Evolutionary conservation across 1,284 basidiomycete species (phyloP).

Genomic region (Leccinum pallidistipes): DNA sequence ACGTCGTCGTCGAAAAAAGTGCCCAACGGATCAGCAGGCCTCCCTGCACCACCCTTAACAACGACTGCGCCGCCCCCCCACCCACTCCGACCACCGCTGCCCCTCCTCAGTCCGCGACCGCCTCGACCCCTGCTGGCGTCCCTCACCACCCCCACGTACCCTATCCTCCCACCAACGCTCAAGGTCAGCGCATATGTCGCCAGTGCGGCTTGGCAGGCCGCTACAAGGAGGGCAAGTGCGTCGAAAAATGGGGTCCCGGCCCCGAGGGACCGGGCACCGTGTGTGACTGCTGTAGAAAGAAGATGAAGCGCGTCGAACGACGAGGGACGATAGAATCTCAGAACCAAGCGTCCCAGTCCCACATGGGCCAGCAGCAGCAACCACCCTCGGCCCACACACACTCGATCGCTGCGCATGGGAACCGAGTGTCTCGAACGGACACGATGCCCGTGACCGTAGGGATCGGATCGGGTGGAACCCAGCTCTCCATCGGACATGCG

Average conservation of each 20-base stretch:
- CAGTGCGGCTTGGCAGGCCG: conserved; percentile 68
- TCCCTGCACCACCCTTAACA: conserved; percentile 23
- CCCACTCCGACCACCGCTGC: conserved; percentile 15
- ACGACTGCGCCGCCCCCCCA: conserved; percentile 15
- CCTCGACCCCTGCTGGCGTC: not conserved
- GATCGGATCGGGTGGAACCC: conserved; percentile 30
- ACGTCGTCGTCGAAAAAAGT: conserved; percentile 16
- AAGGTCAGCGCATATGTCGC: conserved; percentile 71
- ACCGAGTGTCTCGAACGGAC: conserved; percentile 25
- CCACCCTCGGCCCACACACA: conserved; percentile 17
- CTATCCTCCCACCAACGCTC: conserved; percentile 49
- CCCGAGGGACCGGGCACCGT: conserved; percentile 81
- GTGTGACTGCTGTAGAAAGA: conserved; percentile 81
- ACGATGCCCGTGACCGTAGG: conserved; percentile 29
- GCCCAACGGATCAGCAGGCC: conserved; percentile 24
- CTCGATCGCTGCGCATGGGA: conserved; percentile 23
- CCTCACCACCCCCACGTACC: conserved; percentile 17
- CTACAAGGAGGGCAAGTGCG: conserved; percentile 83
- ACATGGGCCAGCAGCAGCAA: conserved; percentile 10
- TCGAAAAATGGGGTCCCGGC: conserved; percentile 85
- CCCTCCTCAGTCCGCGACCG: conserved; percentile 12
- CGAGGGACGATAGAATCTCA: conserved; percentile 55
- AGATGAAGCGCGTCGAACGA: conserved; percentile 82
- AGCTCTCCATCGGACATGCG: conserved; percentile 25
- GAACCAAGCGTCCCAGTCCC: conserved; percentile 3